phyloP scores from a whole-genome alignment of 345 rosid species.

The Eucalyptus polyanthemos region DNA sequence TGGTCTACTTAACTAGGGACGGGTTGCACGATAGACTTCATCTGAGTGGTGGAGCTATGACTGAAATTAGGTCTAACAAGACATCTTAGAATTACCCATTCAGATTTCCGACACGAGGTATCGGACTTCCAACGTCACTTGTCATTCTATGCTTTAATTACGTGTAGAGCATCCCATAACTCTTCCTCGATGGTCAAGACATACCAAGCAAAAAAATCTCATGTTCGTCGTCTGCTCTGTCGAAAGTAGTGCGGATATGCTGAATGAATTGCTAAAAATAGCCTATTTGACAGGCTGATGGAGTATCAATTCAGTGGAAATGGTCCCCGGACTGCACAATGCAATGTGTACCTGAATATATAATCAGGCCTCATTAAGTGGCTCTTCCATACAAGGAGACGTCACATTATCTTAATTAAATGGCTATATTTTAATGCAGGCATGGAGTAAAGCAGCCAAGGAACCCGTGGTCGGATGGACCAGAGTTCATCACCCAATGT shows the following conservation, averaged over 20 bases:
- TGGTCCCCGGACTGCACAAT: background rate
- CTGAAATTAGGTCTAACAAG: background rate
- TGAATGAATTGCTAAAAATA: background rate
- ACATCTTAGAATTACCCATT: background rate
- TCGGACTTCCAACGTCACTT: background rate
- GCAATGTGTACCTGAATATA: background rate
- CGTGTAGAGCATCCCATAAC: background rate
- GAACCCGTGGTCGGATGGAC: conserved; percentile 14
- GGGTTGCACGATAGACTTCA: background rate
- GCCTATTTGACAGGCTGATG: background rate
- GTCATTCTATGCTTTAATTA: background rate
- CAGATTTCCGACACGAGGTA: background rate
- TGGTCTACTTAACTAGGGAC: background rate
- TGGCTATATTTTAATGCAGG: background rate
- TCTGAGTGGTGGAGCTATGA: background rate
- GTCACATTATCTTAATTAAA: background rate
- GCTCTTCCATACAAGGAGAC: background rate
- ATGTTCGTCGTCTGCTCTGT: background rate
- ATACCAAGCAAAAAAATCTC: background rate
- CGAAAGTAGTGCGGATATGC: background rate
- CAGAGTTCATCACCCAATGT: conserved; percentile 12
- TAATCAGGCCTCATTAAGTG: background rate
- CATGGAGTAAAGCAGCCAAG: conserved; percentile 15
- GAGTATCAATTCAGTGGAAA: background rate
- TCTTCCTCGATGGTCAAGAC: background rate